Evolutionary conservation across 192 early-diverging fungal genomes (phyloP).

Genomic region (Rhizoclosmatium globosum): DNA sequence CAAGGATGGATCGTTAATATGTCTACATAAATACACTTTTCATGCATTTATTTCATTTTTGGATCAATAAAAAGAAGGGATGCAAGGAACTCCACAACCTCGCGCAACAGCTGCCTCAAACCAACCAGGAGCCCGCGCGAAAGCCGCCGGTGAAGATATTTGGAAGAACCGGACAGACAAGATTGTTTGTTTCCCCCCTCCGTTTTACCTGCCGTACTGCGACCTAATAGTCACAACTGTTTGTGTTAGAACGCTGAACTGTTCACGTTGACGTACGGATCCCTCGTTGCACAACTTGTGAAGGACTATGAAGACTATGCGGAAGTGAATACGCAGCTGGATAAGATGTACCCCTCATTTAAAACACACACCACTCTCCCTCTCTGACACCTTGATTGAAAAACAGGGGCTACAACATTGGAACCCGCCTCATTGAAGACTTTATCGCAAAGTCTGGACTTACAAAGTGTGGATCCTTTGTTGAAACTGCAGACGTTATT

Average conservation of each 20-base stretch:
- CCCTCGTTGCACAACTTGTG: slow-evolving; percentile 92
- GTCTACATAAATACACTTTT: too few relatives aligned
- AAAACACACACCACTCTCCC: neutral
- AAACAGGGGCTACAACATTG: slow-evolving; percentile 96
- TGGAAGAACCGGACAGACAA: slow-evolving; percentile 97
- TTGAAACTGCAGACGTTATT: slow-evolving; percentile 93
- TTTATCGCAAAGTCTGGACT: slow-evolving; percentile 83
- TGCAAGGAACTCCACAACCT: slow-evolving; percentile 24
- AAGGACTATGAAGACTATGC: slow-evolving; percentile 92
- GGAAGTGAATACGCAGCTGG: slow-evolving; percentile 95
- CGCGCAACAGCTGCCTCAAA: neutral
- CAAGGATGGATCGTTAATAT: too few relatives aligned
- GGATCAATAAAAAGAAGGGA: neutral
- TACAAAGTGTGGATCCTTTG: slow-evolving; percentile 87
- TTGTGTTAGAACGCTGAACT: slow-evolving; percentile 83
- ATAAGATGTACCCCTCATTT: slow-evolving; percentile 83
- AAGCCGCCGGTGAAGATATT: slow-evolving; percentile 82
- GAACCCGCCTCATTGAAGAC: slow-evolving; percentile 93
- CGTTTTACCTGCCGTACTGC: neutral
- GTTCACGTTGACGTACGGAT: slow-evolving; percentile 97
- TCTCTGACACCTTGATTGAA: slow-evolving; percentile 19
- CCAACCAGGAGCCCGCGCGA: slow-evolving; percentile 18
- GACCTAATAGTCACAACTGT: neutral
- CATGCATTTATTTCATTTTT: too few relatives aligned
- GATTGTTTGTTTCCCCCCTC: slow-evolving; percentile 71